These are phyloP conservation scores for Phialophora tarda DNA, from an alignment of 2,329 filamentous ascomycete species.

Conservation along the genomic window DNA sequence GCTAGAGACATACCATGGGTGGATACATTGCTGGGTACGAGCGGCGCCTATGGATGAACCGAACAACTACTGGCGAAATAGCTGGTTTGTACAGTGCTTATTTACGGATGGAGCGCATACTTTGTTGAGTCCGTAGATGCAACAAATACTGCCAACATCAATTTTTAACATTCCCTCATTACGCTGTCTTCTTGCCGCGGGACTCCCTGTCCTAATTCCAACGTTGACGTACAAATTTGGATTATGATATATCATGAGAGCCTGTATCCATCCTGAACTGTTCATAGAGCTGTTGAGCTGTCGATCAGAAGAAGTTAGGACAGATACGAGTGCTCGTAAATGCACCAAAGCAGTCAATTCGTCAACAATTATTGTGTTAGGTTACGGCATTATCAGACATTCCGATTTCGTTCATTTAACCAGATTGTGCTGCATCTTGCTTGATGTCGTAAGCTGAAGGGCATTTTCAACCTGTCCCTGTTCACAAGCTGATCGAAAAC, in stretches of 20 bases:
- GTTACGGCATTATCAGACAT: not conserved
- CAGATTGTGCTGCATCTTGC: not conserved
- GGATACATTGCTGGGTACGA: not conserved
- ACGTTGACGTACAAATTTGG: not conserved
- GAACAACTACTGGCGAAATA: not conserved
- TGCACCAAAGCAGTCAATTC: not conserved
- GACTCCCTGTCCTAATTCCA: not conserved
- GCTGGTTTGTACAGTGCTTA: not conserved
- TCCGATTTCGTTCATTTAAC: not conserved
- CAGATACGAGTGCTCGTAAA: not conserved
- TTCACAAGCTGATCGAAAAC: not conserved
- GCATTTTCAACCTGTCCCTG: not conserved
- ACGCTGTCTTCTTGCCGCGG: too few species aligned
- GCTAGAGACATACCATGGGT: slow-evolving; percentile 3
- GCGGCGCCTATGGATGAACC: not conserved
- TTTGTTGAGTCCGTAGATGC: not conserved
- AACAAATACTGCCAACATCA: not conserved
- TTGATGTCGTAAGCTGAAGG: not conserved
- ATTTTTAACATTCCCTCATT: not conserved
- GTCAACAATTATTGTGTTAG: not conserved
- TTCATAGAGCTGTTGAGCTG: not conserved
- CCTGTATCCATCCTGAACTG: not conserved
- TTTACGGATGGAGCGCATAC: not conserved
- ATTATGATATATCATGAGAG: not conserved
- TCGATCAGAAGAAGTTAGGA: not conserved